These are phyloP conservation scores for Aquilaria agallochum DNA, from an alignment of 441 rosid species.

Conservation along the genomic window DNA sequence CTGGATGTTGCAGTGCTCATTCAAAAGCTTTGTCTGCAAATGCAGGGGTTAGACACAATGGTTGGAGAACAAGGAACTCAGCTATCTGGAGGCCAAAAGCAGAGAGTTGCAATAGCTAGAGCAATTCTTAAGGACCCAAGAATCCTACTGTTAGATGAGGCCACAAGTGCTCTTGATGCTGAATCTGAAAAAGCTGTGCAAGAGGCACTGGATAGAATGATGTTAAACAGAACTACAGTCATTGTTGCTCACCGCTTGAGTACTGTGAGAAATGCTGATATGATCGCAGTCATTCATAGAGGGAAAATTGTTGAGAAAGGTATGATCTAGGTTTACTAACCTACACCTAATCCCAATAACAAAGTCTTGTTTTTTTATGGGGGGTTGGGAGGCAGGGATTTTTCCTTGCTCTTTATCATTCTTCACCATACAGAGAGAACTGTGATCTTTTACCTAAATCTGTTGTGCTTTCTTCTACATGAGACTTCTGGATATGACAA, in stretches of 20 bases:
- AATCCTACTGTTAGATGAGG: constrained; percentile 76
- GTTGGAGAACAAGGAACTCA: constrained; percentile 89
- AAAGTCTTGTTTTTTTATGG: too few relatives aligned
- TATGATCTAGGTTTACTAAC: constrained; percentile 5
- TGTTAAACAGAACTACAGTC: constrained; percentile 69
- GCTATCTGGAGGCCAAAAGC: constrained; percentile 88
- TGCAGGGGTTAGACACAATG: constrained; percentile 75
- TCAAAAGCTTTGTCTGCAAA: too few relatives aligned
- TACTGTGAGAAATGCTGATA: constrained; percentile 56
- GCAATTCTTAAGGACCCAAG: constrained; percentile 66
- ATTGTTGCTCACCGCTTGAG: constrained; percentile 72
- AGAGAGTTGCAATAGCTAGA: constrained; percentile 81
- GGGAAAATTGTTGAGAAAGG: constrained; percentile 76
- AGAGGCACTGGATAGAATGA: constrained; percentile 64
- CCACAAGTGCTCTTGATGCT: constrained; percentile 78
- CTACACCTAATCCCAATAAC: too few relatives aligned
- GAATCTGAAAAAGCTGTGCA: constrained; percentile 74
- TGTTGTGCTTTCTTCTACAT: too few relatives aligned
- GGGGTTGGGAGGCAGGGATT: too few relatives aligned
- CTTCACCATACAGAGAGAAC: too few relatives aligned
- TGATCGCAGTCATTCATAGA: constrained; percentile 58
- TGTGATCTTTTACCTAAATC: too few relatives aligned
- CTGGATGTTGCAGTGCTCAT: too few relatives aligned
- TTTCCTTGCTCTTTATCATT: too few relatives aligned
- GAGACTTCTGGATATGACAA: not conserved